phyloP scores from a whole-genome alignment of 2,329 filamentous ascomycete genomes.

The Pleomassaria siparia region DNA sequence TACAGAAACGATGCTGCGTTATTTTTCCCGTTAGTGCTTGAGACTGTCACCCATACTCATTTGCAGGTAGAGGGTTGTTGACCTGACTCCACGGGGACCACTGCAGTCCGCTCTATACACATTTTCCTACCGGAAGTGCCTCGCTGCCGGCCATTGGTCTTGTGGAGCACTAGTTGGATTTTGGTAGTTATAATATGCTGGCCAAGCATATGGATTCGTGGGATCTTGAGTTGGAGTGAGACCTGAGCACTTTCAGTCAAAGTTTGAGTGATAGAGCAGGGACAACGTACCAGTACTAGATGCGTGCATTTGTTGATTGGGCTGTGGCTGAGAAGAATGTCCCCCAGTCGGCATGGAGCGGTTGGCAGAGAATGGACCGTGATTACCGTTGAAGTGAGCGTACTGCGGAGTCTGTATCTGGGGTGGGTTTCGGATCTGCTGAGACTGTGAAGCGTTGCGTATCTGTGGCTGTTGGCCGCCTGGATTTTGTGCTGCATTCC shows the following conservation, averaged over 20 bases:
- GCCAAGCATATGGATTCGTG: constrained; percentile 27
- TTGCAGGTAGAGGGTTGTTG: too few relatives aligned
- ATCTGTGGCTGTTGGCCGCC: constrained; percentile 11
- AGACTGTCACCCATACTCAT: too few relatives aligned
- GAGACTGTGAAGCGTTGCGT: constrained; percentile 3
- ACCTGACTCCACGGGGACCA: too few relatives aligned
- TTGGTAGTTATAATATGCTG: constrained; percentile 30
- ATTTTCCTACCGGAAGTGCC: constrained; percentile 28
- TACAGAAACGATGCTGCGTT: too few relatives aligned
- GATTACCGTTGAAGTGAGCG: constrained; percentile 24
- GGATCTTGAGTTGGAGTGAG: constrained; percentile 22
- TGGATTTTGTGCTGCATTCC: constrained; percentile 16
- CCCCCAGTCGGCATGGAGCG: constrained; percentile 19
- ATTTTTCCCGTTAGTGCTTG: too few relatives aligned
- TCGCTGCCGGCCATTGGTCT: constrained; percentile 28
- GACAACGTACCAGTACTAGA: constrained; percentile 9
- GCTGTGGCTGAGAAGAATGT: constrained; percentile 19
- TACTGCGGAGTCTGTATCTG: constrained; percentile 22
- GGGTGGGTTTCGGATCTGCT: constrained; percentile 6
- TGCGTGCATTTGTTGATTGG: constrained; percentile 19
- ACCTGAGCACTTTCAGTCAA: neutral
- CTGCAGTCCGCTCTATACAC: too few relatives aligned
- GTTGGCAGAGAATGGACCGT: constrained; percentile 25
- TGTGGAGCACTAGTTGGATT: constrained; percentile 20
- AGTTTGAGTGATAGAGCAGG: neutral